These are phyloP conservation scores for Tolypocladium cylindrosporum DNA, from an alignment of 2,329 filamentous ascomycete species.

Conservation along the genomic window DNA sequence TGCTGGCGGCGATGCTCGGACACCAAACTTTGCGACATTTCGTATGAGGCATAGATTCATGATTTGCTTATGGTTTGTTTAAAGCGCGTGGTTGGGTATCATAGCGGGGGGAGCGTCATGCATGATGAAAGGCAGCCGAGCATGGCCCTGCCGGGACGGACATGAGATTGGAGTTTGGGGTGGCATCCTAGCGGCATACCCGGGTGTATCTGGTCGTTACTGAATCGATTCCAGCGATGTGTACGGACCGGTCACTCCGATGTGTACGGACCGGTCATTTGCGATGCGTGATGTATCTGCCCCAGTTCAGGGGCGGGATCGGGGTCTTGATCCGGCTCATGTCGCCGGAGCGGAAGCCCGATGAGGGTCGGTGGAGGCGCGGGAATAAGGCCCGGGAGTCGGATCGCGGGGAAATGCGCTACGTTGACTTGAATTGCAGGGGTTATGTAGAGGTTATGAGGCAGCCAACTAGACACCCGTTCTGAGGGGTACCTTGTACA, in stretches of 20 bases:
- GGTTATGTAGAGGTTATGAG: too few relatives aligned
- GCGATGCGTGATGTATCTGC: too few relatives aligned
- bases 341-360: too few relatives aligned
- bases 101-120: background rate
- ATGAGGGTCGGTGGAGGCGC: too few relatives aligned
- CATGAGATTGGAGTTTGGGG: background rate
- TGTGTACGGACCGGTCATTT: background rate
- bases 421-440: too few relatives aligned
- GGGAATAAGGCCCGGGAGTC: too few relatives aligned
- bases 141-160: background rate
- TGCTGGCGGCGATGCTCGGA: constrained; percentile 20
- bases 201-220: background rate
- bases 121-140: background rate
- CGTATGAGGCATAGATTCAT: background rate
- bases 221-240: background rate
- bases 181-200: background rate
- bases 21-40: constrained; percentile 11
- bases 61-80: background rate
- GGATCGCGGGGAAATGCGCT: too few relatives aligned
- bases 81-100: background rate
- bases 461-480: too few relatives aligned
- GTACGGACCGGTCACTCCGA: background rate
- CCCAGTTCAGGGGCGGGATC: too few relatives aligned
- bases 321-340: too few relatives aligned
- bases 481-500: too few relatives aligned